Evolutionary conservation across 2,329 filamentous ascomycete genomes (phyloP).

Genomic region (Cordyceps farinosa): DNA sequence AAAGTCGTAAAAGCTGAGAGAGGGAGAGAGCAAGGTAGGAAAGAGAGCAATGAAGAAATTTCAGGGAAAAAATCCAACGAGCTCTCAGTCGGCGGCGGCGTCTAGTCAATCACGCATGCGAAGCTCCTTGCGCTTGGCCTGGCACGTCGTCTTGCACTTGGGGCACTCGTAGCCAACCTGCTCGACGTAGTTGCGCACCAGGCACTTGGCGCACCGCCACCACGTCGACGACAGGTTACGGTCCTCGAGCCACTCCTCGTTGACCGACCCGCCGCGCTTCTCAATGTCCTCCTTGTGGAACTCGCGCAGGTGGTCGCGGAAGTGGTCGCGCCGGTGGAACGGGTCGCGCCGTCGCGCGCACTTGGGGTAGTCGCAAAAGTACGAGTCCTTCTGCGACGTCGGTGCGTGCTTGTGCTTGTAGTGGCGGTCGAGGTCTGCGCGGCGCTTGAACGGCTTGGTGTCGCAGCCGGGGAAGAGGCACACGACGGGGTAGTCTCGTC

Average conservation of each 20-base stretch:
- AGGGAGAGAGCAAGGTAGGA: not conserved
- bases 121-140: constrained; percentile 39
- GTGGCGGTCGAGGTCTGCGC: constrained; percentile 54
- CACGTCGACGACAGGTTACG: constrained; percentile 40
- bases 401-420: constrained; percentile 46
- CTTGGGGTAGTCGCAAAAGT: constrained; percentile 49
- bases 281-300: constrained; percentile 54
- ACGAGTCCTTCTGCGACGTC: constrained; percentile 39
- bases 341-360: constrained; percentile 44
- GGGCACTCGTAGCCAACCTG: constrained; percentile 44
- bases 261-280: constrained; percentile 39
- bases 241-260: constrained; percentile 37
- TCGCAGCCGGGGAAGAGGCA: constrained; percentile 42
- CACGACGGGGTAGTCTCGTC: constrained; percentile 33
- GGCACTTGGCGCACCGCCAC: constrained; percentile 55
- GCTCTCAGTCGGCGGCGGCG: not conserved
- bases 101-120: constrained; percentile 26
- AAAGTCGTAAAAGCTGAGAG: not conserved
- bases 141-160: constrained; percentile 45
- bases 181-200: constrained; percentile 42
- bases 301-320: constrained; percentile 53
- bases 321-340: constrained; percentile 55
- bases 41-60: not conserved
- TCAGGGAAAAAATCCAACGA: not conserved
- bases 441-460: constrained; percentile 46